Evolutionary conservation across 805 yeast genomes (phyloP).

Genomic region (Zygotorulaspora sp.): DNA sequence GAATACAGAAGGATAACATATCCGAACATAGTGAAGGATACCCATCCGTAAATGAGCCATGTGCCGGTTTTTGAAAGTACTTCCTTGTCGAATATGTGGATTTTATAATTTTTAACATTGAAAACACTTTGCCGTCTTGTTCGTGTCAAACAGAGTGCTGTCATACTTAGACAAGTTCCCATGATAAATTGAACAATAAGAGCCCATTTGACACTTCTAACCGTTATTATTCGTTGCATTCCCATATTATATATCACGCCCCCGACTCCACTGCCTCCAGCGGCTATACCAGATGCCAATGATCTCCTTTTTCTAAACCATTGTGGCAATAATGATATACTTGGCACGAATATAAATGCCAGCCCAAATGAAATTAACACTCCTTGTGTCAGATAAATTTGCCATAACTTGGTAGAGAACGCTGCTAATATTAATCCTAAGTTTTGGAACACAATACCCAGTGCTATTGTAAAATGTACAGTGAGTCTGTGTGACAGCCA

Average conservation of each 20-base stretch:
- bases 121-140: constrained; percentile 31
- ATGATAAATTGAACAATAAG: constrained; percentile 37
- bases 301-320: constrained; percentile 49
- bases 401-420: constrained; percentile 47
- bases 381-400: too few species aligned
- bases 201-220: constrained; percentile 32
- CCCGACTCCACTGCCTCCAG: constrained; percentile 42
- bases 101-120: constrained; percentile 14
- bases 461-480: constrained; percentile 35
- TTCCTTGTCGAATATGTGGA: constrained; percentile 40
- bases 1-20: constrained; percentile 56
- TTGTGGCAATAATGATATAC: constrained; percentile 46
- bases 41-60: constrained; percentile 39
- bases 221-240: constrained; percentile 34
- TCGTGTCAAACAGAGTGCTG: constrained; percentile 28
- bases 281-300: constrained; percentile 37
- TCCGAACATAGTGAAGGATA: constrained; percentile 51
- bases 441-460: constrained; percentile 46
- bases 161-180: constrained; percentile 33
- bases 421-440: constrained; percentile 44
- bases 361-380: constrained; percentile 49
- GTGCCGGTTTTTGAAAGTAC: constrained; percentile 40
- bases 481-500: constrained; percentile 43
- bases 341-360: constrained; percentile 47
- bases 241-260: constrained; percentile 40